Evolutionary conservation across 1,284 basidiomycete species (phyloP).

Genomic region (Puccinia hordei): DNA sequence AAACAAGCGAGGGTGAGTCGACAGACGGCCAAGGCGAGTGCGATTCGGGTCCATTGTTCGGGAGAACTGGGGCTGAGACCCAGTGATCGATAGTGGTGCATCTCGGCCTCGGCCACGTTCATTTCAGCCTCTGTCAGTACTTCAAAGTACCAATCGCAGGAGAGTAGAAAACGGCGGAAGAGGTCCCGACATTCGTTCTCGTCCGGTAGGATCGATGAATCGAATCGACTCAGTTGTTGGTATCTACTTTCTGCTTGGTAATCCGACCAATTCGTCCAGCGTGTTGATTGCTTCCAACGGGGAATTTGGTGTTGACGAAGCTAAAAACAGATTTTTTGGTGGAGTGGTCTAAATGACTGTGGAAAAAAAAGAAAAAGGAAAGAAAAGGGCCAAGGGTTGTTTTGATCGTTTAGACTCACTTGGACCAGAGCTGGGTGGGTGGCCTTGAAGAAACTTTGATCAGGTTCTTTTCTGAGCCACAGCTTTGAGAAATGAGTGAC

Average conservation of each 20-base stretch:
- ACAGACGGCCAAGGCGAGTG: conserved; percentile 34
- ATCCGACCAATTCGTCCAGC: conserved; percentile 21
- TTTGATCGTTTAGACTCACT: conserved; percentile 10
- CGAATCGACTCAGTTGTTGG: conserved; percentile 31
- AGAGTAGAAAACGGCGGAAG: conserved; percentile 1
- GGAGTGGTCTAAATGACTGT: background rate
- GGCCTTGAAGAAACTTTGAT: conserved; percentile 34
- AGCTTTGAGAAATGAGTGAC: conserved; percentile 46
- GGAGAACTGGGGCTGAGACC: conserved; percentile 21
- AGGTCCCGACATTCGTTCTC: conserved; percentile 35
- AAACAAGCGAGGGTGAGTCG: conserved; percentile 35
- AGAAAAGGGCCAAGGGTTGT: background rate
- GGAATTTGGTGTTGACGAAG: conserved; percentile 22
- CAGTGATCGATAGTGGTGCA: conserved; percentile 23
- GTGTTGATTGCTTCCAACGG: conserved; percentile 10
- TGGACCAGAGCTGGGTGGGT: conserved; percentile 38
- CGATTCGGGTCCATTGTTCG: conserved; percentile 34
- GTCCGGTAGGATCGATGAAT: conserved; percentile 25
- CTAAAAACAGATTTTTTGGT: background rate
- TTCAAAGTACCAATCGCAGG: conserved; percentile 46
- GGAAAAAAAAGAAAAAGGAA: conserved; percentile 13
- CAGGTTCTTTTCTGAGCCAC: conserved; percentile 46
- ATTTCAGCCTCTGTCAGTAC: conserved; percentile 22
- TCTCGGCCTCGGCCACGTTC: conserved; percentile 11
- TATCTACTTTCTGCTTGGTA: conserved; percentile 30